Conservation (phyloP, 2,329 filamentous ascomycete species). For the Calycina marina region DNA sequence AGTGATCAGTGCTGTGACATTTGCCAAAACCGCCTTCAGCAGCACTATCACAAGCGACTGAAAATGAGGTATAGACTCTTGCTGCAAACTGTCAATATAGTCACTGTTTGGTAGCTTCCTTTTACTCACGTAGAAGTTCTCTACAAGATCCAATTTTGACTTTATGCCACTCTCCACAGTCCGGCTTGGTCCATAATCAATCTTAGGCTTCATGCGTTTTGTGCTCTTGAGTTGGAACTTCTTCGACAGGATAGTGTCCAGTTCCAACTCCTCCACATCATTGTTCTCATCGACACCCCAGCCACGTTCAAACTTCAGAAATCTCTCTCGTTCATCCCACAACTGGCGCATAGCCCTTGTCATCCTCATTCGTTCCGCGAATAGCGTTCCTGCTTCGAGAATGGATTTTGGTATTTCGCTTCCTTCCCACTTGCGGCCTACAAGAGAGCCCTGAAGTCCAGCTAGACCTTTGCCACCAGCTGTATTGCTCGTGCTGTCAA, state of each 20-base stretch:
- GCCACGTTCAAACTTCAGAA: conserved; percentile 82
- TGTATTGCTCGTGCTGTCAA: conserved; percentile 78
- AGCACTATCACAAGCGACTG: conserved; percentile 90
- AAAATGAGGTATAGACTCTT: conserved; percentile 64
- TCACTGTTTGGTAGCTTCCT: too few relatives aligned
- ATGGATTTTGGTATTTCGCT: conserved; percentile 90
- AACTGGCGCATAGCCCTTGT: conserved; percentile 82
- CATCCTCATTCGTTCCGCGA: conserved; percentile 80
- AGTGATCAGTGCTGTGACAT: conserved; percentile 74
- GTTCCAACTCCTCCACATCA: conserved; percentile 28
- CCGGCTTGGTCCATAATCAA: conserved; percentile 36
- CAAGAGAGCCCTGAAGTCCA: conserved; percentile 62
- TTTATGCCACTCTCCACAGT: conserved; percentile 39
- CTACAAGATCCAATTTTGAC: conserved; percentile 56
- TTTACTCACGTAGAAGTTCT: conserved; percentile 65
- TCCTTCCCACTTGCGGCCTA: conserved; percentile 83
- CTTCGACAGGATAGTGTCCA: conserved; percentile 24
- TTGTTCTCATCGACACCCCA: conserved; percentile 45
- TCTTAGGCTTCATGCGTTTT: conserved; percentile 26
- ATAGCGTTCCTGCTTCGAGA: conserved; percentile 83
- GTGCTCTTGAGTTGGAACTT: conserved; percentile 26
- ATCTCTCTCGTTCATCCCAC: conserved; percentile 86
- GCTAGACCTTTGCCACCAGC: conserved; percentile 80
- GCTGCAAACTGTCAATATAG: conserved; percentile 33
- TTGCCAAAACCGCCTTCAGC: conserved; percentile 73